A percentile compares a stretch with the other conserved stretches of the same genome.
Evolutionary conservation across 345 rosid genomes (phyloP).

Genomic region (Brassica cretica): DNA sequence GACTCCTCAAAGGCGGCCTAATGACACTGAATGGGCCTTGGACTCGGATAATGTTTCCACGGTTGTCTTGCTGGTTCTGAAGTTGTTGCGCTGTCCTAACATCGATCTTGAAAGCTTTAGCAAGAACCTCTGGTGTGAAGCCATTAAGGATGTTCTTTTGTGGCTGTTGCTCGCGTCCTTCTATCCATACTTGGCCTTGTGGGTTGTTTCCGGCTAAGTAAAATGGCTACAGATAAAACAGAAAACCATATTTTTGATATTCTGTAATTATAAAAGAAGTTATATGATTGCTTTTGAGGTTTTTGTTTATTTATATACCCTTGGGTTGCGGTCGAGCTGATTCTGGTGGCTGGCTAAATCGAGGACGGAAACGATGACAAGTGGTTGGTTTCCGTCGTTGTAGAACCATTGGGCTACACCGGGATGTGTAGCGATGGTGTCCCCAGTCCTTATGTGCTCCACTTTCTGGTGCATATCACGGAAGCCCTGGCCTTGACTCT

Average conservation of each 20-base stretch:
- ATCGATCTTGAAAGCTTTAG: slow-evolving; percentile 54
- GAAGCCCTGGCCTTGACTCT: slow-evolving; percentile 24
- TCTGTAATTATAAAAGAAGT: neutral
- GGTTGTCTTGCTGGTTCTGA: slow-evolving; percentile 43
- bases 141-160: slow-evolving; percentile 47
- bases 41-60: slow-evolving; percentile 61
- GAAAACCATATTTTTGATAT: neutral
- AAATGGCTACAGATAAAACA: slow-evolving; percentile 44
- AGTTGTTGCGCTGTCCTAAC: slow-evolving; percentile 43
- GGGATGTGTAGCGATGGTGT: slow-evolving; percentile 50
- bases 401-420: slow-evolving; percentile 63
- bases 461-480: slow-evolving; percentile 67
- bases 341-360: slow-evolving; percentile 49
- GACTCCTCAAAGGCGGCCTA: slow-evolving; percentile 45
- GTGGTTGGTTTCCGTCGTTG: slow-evolving; percentile 54
- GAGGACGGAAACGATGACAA: slow-evolving; percentile 45
- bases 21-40: slow-evolving; percentile 41
- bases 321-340: slow-evolving; percentile 60
- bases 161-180: slow-evolving; percentile 26
- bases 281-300: neutral
- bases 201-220: slow-evolving; percentile 65
- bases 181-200: slow-evolving; percentile 37
- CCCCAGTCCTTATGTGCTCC: slow-evolving; percentile 51
- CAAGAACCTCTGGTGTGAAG: slow-evolving; percentile 41
- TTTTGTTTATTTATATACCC: slow-evolving; percentile 44